Conservation (phyloP, 371 early-diverging fungal genomes). For the Mucor racemosus region DNA sequence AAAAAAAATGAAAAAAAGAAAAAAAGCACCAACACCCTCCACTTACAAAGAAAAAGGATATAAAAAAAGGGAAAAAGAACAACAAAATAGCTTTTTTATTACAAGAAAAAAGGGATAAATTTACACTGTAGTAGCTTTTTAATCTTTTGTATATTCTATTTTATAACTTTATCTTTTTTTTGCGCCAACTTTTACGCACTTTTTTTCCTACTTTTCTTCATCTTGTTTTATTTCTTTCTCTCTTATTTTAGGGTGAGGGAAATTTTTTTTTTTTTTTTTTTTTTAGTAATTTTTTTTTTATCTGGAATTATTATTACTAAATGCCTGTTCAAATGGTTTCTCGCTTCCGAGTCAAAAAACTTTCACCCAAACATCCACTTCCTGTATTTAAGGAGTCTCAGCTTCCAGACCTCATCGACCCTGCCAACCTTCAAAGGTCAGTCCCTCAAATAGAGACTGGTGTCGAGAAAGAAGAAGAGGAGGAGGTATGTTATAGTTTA, state of each 20-base stretch:
- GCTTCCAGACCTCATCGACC: slow-evolving; percentile 60
- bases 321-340: slow-evolving; percentile 53
- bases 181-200: background rate
- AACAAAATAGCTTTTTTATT: background rate
- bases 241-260: background rate
- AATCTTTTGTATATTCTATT: background rate
- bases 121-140: background rate
- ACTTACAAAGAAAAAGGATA: slow-evolving; percentile 3
- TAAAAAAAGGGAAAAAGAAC: slow-evolving; percentile 6
- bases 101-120: slow-evolving; percentile 4
- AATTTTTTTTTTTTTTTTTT: slow-evolving; percentile 1
- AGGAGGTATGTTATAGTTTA: slow-evolving; percentile 53
- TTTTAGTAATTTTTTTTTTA: background rate
- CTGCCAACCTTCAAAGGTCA: slow-evolving; percentile 65
- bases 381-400: slow-evolving; percentile 64
- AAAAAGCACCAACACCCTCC: slow-evolving; percentile 1
- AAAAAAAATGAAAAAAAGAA: background rate
- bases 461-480: slow-evolving; percentile 93
- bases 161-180: background rate
- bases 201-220: slow-evolving; percentile 8
- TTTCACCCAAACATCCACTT: slow-evolving; percentile 65
- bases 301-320: slow-evolving; percentile 7
- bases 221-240: background rate
- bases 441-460: slow-evolving; percentile 80
- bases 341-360: slow-evolving; percentile 69